These are phyloP conservation scores for Scenedesmus sp. DNA, from an alignment of 163 green algal species.

Conservation along the genomic window DNA sequence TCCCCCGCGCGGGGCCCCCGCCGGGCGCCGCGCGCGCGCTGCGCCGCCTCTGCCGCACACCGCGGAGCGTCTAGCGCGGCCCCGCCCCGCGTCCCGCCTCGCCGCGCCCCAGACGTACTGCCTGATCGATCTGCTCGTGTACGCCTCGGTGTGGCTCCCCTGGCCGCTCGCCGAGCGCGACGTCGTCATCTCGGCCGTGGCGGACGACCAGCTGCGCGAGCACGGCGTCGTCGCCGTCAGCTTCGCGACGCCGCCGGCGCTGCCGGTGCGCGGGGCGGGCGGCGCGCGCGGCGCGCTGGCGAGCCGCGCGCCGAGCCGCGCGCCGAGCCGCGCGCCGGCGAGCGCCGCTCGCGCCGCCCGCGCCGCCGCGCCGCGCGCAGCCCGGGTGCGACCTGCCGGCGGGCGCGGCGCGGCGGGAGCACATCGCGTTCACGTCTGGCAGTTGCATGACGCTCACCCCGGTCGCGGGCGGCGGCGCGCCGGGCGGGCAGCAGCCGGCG, in stretches of 20 bases:
- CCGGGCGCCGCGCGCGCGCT: no score
- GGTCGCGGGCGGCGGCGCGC: constrained; percentile 39
- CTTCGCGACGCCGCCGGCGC: constrained; percentile 21
- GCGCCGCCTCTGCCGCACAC: no score
- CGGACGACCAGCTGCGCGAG: constrained; percentile 33
- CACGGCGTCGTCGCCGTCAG: constrained; percentile 26
- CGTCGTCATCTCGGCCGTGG: constrained; percentile 40
- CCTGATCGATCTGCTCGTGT: constrained; percentile 38
- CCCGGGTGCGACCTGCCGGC: constrained; percentile 49
- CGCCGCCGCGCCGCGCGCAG: no score
- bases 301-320: no score
- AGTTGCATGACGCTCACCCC: constrained; percentile 62
- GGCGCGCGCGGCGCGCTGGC: not conserved
- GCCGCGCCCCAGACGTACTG: constrained; percentile 23
- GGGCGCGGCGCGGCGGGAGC: constrained; percentile 48
- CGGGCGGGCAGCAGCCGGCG: not conserved
- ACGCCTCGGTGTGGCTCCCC: constrained; percentile 42
- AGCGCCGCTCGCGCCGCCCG: no score
- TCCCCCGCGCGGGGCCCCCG: no score
- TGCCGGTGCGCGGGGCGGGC: not conserved
- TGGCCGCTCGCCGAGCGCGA: constrained; percentile 44
- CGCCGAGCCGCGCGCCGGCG: no score
- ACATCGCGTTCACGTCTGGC: constrained; percentile 52
- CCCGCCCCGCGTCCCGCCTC: no score
- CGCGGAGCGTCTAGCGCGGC: no score